Evolutionary conservation across 2,329 filamentous ascomycete species (phyloP).

Genomic region (Pseudogymnoascus sp.): DNA sequence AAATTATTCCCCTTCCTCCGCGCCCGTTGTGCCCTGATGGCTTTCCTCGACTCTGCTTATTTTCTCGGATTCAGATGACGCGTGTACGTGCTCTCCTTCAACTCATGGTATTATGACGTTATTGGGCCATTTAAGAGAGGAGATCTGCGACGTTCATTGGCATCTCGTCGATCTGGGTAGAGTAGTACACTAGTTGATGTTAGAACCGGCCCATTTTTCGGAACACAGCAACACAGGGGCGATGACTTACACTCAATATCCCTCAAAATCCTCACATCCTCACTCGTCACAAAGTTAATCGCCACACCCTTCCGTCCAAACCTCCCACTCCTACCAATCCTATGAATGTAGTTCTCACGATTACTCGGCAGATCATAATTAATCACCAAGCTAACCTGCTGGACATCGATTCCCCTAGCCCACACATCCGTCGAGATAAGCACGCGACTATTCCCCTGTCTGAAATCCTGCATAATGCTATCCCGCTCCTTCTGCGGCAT

Average conservation of each 20-base stretch:
- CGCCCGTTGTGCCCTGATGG: conserved; percentile 8
- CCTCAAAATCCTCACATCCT: conserved; percentile 93
- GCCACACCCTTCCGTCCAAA: conserved; percentile 98
- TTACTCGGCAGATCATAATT: conserved; percentile 98
- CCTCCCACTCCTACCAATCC: conserved; percentile 89
- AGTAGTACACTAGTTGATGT: conserved; percentile 57
- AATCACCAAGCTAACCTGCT: conserved; percentile 96
- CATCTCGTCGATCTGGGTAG: conserved; percentile 76
- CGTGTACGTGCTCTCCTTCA: neutral
- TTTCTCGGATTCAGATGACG: neutral
- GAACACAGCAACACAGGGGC: neutral
- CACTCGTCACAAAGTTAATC: conserved; percentile 98
- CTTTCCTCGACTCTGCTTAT: neutral
- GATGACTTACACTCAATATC: conserved; percentile 78
- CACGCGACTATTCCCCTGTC: conserved; percentile 91
- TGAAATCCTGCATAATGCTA: conserved; percentile 98
- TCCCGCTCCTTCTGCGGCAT: conserved; percentile 98
- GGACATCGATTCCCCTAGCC: conserved; percentile 97
- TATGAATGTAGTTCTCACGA: conserved; percentile 99
- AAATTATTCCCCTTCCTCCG: conserved; percentile 13
- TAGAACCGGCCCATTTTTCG: conserved; percentile 15
- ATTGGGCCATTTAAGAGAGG: conserved; percentile 21
- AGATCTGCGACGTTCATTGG: conserved; percentile 62
- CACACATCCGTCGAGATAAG: conserved; percentile 96
- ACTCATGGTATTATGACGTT: neutral